Evolutionary conservation across 371 early-diverging fungal genomes (phyloP), one percentile per base, ranked within the genome.

Genomic region (Mortierella polycephala): DNA sequence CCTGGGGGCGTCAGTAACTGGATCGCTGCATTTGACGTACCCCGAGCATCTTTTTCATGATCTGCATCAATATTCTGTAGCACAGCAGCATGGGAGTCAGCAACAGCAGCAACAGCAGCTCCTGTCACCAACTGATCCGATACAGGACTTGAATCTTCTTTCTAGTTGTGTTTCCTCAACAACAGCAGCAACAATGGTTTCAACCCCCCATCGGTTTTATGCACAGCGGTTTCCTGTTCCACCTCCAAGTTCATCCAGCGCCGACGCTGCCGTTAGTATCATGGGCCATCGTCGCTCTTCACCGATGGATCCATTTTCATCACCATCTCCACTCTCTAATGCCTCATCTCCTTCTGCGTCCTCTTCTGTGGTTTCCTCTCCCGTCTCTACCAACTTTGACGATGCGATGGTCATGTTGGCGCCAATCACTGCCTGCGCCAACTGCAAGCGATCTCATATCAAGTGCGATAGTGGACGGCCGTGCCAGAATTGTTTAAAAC

Each of bases 401-500:
- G 72, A 76, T 37, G 40, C 54, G 1, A 21, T 60, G 21, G 39
- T 30, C 16, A 52, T 54, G 51, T 12, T 65, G 40, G 39, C 49
- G 3, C 62, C 75, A 2, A 71, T 80, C 20, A 70, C 64, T 7
- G 80, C 80, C 40, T 80, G 80, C n/a, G 66, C 74, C 7, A 65
- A 50, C 44, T 80, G 80, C 46, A 80, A 80, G 49, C 66, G 74
- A 18, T 80, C 80, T 20, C 80, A 80, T 37, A 73, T 80, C 68
- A 80, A 80, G 54, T 80, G 80, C 45, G 80, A 80, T 50, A 62
- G 60, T 60, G 80, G 70, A 1, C 67, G 80, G 23, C 80, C 80
- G 2, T 80, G 80, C 55, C 69, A 58, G 14, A 80, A 74, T 51
- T 80, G 80, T n/a, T 67, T 53, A 16, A 80, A 80, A 58, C 66